phyloP scores from a whole-genome alignment of 441 rosid species.

The Erysimum cheiri region DNA sequence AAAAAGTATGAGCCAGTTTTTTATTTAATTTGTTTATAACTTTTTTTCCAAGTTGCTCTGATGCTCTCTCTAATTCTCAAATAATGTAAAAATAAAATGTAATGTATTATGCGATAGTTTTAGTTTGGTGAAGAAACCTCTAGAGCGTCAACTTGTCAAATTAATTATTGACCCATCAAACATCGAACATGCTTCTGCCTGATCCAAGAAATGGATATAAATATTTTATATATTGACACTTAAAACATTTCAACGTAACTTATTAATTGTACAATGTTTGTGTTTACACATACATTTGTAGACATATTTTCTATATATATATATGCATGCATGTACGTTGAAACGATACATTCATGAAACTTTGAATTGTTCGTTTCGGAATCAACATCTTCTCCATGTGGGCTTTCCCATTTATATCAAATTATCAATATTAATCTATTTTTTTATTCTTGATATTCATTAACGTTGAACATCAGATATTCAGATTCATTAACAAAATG shows the following conservation, averaged over 20 bases:
- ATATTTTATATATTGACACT: neutral
- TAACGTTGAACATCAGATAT: slow-evolving; percentile 4
- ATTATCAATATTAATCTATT: neutral
- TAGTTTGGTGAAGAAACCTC: slow-evolving; percentile 27
- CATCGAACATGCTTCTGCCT: slow-evolving; percentile 49
- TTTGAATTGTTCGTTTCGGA: slow-evolving; percentile 28
- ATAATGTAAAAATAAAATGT: too few species aligned
- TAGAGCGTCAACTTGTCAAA: slow-evolving; percentile 40
- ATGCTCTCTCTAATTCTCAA: neutral
- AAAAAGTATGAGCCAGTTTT: too few species aligned
- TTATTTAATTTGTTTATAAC: too few species aligned
- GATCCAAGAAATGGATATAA: slow-evolving; percentile 28
- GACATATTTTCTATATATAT: slow-evolving; percentile 29
- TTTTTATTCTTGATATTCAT: neutral
- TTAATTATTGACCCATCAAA: slow-evolving; percentile 39
- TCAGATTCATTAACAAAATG: neutral
- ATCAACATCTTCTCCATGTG: slow-evolving; percentile 35
- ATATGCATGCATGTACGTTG: slow-evolving; percentile 38
- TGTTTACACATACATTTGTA: slow-evolving; percentile 41
- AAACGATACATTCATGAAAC: slow-evolving; percentile 22
- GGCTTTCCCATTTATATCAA: slow-evolving; percentile 12
- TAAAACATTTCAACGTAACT: slow-evolving; percentile 28
- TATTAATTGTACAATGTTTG: slow-evolving; percentile 39
- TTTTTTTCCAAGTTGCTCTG: too few species aligned
- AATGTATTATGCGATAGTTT: neutral